Conservation (phyloP, 2,329 filamentous ascomycete genomes). For the Phaeosphaeriaceae sp. region DNA sequence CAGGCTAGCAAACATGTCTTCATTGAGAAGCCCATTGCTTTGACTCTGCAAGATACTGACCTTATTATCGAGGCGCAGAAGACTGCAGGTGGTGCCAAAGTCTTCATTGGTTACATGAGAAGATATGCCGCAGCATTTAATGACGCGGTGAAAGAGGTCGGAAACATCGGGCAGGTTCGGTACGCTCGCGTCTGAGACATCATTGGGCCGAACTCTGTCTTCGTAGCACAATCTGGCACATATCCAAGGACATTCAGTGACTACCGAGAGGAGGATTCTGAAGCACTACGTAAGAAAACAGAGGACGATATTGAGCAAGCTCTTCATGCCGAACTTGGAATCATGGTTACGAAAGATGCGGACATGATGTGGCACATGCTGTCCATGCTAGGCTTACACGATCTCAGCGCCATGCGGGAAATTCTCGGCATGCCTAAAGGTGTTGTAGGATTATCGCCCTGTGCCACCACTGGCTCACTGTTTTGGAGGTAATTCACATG, state of each 20-base stretch:
- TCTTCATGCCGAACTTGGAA: not conserved
- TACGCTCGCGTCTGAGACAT: conserved; percentile 64
- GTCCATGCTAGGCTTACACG: conserved; percentile 60
- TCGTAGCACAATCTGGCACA: conserved; percentile 58
- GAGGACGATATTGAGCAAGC: not conserved
- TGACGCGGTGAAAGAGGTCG: conserved; percentile 62
- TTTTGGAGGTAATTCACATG: too few relatives aligned
- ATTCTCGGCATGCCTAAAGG: conserved; percentile 51
- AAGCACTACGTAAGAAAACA: not conserved
- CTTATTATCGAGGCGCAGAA: conserved; percentile 59
- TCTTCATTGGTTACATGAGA: conserved; percentile 68
- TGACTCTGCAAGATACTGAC: conserved; percentile 56
- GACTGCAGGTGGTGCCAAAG: conserved; percentile 44
- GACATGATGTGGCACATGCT: conserved; percentile 24
- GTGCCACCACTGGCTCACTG: too few relatives aligned
- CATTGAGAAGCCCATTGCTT: conserved; percentile 64
- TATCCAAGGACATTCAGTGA: conserved; percentile 53
- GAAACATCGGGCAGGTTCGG: conserved; percentile 57
- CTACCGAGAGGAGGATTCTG: not conserved
- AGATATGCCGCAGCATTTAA: conserved; percentile 65
- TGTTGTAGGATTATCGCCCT: too few relatives aligned
- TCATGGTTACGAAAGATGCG: not conserved
- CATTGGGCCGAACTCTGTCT: conserved; percentile 60
- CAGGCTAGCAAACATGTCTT: conserved; percentile 62
- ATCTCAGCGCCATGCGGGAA: conserved; percentile 62